Evolutionary conservation across 306 rosid genomes (phyloP), one percentile per base, ranked within the genome.

Genomic region (Sesbania bispinosa): DNA sequence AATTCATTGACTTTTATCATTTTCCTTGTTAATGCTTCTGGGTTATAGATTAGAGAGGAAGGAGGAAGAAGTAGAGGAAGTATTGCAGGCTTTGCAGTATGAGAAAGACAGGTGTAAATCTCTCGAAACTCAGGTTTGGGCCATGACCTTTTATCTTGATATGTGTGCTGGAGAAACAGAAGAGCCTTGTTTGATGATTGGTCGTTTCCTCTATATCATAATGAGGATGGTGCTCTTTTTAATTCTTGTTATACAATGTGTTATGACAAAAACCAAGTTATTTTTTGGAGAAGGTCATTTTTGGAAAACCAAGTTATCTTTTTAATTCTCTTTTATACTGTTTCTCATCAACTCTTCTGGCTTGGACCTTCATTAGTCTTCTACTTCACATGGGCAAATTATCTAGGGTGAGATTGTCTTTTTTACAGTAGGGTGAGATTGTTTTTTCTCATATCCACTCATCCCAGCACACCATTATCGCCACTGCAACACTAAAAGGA

Each of bases 71-170:
- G 50, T 32, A n/a, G 79, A 69, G n/a, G 72, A 78, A 50, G 50
- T 80, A 60, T 30, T 59, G 33, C 70, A 58, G 59, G 81, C 82
- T 43, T 55, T 88, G 85, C 81, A 76, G 67, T 0, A 3, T 42
- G 97, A 87, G 83, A 84, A 72, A 70, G 94, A 89, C 43, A 81
- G 38, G 61, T 59, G 87, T 62, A 83, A 74, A 80, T 74, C 87
- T 68, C 88, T 94, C 2, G 90, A 85, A 78, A 23, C 71, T 55
- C 66, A 81, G 97, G 98, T 94, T 69, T 59, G 79, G 10, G 10
- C 41, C 52, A 16, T 27, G 43, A 38, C 39, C 18, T 57, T 57
- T 23, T 61, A 32, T 62, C 10, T 48, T 52, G 23, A 15, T 10
- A 35, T 33, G 8, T 33, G 8, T 57, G n/a, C 32, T 55, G 10